phyloP scores from a whole-genome alignment of 2,329 filamentous ascomycete genomes.

The Pseudogymnoascus verrucosus region DNA sequence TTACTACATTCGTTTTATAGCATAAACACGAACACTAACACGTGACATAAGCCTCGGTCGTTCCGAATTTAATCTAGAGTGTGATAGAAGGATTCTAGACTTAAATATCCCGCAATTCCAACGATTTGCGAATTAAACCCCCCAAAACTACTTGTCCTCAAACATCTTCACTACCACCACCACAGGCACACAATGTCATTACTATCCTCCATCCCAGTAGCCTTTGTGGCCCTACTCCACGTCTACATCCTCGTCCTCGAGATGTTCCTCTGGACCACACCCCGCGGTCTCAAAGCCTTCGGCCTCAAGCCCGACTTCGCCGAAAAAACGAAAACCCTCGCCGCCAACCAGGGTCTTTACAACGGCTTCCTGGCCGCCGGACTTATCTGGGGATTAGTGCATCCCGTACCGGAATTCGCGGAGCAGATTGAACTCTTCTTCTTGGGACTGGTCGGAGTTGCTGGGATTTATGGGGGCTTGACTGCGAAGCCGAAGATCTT shows the following conservation, averaged over 20 bases:
- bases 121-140: not conserved
- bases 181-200: slow-evolving; percentile 26
- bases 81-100: not conserved
- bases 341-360: slow-evolving; percentile 45
- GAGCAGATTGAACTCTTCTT: slow-evolving; percentile 41
- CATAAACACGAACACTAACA: not conserved
- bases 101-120: not conserved
- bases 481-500: slow-evolving; percentile 37
- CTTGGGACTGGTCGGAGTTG: slow-evolving; percentile 36
- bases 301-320: slow-evolving; percentile 38
- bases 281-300: slow-evolving; percentile 39
- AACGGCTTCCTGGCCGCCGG: slow-evolving; percentile 46
- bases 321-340: slow-evolving; percentile 36
- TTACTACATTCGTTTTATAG: not conserved
- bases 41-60: not conserved
- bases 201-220: slow-evolving; percentile 30
- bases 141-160: not conserved
- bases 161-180: not conserved
- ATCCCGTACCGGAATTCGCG: slow-evolving; percentile 36
- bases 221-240: slow-evolving; percentile 35
- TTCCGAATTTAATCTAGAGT: not conserved
- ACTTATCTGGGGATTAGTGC: slow-evolving; percentile 38
- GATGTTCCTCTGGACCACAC: slow-evolving; percentile 42
- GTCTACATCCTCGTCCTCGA: slow-evolving; percentile 42
- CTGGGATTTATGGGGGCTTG: slow-evolving; percentile 37